Evolutionary conservation across 768 basidiomycete genomes (phyloP), one percentile per base, ranked within the genome.

Genomic region (Rhodotorula taiwanensis): DNA sequence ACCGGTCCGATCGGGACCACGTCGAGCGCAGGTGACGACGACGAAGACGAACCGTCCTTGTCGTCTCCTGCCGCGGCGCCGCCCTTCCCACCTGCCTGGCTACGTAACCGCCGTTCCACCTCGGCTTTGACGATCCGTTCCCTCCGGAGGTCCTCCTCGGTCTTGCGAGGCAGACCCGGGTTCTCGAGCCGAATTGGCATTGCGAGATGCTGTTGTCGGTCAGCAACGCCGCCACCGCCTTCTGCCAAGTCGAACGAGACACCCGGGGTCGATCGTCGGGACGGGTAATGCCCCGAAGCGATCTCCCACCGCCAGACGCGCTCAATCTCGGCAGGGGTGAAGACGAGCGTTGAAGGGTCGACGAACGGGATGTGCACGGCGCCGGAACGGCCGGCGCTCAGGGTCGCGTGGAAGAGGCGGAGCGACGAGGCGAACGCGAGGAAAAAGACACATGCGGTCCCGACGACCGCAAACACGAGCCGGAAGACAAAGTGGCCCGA

Each of bases 291-390:
- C 1, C 95, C 95, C 66, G 89, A 88, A 36, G 83, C 79, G 60
- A 98, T 82, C 77, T 99, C 94, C 92, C 92, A 98, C 64, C 85
- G 80, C 93, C 93, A 98, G 76, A 99, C 88, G 60, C 86, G 81
- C 72, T 87, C 88, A 45, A 95, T 27, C n/a, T 64, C 62, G 43
- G 33, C 36, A 7, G 23, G 27, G 6, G 53, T 14, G n/a, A 64
- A 25, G 50, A 68, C 39, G 50, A 63, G 62, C 10, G 62, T 66
- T 16, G 59, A 52, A 1, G 59, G 55, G 55, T 61, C 59, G 39
- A 52, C 36, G 41, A 57, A 66, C 33, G 58, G 60, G 27, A 61
- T 25, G 34, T 58, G 49, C 5, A 36, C n/a, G 44, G 48, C 20
- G 30, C 36, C 14, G 6, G 30, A 31, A 7, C 33, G 51, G 9